phyloP scores from a whole-genome alignment of 83 land plant genomes.

The Picea engelmannii region DNA sequence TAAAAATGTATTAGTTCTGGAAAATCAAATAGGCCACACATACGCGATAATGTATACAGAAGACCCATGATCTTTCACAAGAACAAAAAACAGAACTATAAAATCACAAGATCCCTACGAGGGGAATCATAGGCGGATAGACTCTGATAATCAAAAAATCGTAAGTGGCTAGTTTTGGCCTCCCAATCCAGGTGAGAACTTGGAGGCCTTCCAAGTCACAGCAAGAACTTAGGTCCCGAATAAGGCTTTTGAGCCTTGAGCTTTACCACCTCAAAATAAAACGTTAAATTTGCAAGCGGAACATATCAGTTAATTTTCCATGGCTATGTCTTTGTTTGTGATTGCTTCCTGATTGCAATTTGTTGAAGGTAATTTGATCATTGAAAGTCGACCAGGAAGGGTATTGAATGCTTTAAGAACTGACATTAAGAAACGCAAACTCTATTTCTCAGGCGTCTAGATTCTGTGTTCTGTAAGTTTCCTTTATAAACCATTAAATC shows the following conservation, averaged over 20 bases:
- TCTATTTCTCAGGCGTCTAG: background rate
- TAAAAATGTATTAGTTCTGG: background rate
- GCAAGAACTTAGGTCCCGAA: too few species aligned
- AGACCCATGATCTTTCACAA: background rate
- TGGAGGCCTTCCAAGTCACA: too few species aligned
- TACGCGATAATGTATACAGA: background rate
- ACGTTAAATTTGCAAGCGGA: background rate
- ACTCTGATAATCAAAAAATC: too few species aligned
- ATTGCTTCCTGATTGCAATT: conserved; percentile 8
- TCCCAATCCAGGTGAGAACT: too few species aligned
- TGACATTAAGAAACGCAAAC: background rate
- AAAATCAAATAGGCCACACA: background rate
- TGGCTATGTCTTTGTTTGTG: background rate
- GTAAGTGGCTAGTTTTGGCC: too few species aligned
- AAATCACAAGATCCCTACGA: too few species aligned
- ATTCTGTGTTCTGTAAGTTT: background rate
- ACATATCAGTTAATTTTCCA: background rate
- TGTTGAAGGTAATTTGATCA: background rate
- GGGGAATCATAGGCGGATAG: too few species aligned
- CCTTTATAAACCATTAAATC: background rate
- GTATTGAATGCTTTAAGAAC: background rate
- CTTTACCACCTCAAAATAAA: too few species aligned
- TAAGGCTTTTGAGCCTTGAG: too few species aligned
- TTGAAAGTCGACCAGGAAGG: background rate
- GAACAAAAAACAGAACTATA: background rate